phyloP scores from a whole-genome alignment of 345 rosid species.

The Raphanus sativus region DNA sequence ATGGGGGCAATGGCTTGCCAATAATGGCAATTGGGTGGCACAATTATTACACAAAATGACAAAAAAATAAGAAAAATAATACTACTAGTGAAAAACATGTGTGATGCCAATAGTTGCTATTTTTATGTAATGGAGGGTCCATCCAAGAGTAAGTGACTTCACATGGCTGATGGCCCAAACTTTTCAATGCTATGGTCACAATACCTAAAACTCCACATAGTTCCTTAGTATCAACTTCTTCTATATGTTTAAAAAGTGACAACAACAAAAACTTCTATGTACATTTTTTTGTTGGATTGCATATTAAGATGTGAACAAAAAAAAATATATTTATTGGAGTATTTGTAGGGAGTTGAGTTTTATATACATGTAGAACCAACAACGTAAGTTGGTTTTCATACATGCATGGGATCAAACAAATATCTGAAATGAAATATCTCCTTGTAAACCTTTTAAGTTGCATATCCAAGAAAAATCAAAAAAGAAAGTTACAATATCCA shows the following conservation, averaged over 20 bases:
- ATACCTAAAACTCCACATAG: background rate
- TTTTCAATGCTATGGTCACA: background rate
- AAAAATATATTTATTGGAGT: background rate
- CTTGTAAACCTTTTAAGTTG: slow-evolving; percentile 18
- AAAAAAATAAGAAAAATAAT: slow-evolving; percentile 14
- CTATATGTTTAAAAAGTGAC: background rate
- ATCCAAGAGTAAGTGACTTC: slow-evolving; percentile 33
- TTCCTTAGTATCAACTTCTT: background rate
- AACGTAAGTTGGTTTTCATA: background rate
- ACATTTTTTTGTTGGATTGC: background rate
- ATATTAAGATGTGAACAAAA: background rate
- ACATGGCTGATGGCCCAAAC: slow-evolving; percentile 34
- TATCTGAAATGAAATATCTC: slow-evolving; percentile 32
- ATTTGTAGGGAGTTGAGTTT: background rate
- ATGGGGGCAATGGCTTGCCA: slow-evolving; percentile 30
- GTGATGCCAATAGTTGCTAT: slow-evolving; percentile 14
- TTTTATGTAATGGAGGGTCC: slow-evolving; percentile 27
- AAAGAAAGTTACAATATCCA: slow-evolving; percentile 16
- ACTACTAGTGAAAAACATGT: slow-evolving; percentile 8
- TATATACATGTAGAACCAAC: background rate
- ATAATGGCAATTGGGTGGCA: slow-evolving; percentile 36
- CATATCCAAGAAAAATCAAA: slow-evolving; percentile 14
- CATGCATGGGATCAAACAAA: slow-evolving; percentile 29
- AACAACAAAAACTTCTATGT: background rate
- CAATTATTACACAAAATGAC: slow-evolving; percentile 33